These are phyloP conservation scores for Dendrostoma leiphaemia DNA, from an alignment of 2,329 filamentous ascomycete species.

Conservation along the genomic window DNA sequence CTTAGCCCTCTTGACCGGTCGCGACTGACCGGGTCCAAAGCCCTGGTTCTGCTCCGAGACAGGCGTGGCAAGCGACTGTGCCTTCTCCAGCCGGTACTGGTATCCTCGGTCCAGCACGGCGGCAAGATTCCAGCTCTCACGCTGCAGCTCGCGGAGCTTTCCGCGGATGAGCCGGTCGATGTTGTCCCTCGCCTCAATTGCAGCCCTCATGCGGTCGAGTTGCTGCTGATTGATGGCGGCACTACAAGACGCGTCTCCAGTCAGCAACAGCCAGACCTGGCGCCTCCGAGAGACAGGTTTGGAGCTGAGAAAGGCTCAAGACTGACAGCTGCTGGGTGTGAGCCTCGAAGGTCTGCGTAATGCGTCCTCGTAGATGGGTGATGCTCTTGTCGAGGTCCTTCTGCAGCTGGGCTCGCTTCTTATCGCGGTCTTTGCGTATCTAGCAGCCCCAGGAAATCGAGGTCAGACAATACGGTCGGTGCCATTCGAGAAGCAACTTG, in stretches of 20 bases:
- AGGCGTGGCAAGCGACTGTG: constrained; percentile 6
- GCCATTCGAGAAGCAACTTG: no score
- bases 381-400: constrained; percentile 12
- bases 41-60: neutral
- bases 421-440: constrained; percentile 18
- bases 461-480: neutral
- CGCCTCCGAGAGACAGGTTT: neutral
- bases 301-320: no score
- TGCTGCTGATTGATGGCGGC: constrained; percentile 21
- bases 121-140: constrained; percentile 17
- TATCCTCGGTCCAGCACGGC: constrained; percentile 22
- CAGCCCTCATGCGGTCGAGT: constrained; percentile 19
- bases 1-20: constrained; percentile 1
- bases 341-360: constrained; percentile 6
- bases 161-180: constrained; percentile 21
- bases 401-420: constrained; percentile 14
- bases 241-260: neutral
- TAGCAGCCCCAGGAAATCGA: neutral
- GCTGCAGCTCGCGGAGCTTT: constrained; percentile 11
- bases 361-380: constrained; percentile 3
- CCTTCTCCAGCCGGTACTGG: constrained; percentile 20
- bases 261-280: neutral
- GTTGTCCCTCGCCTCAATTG: constrained; percentile 21
- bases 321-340: constrained; percentile 14
- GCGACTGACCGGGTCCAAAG: neutral